Percentiles rank a stretch among this genome's conserved stretches.
These are phyloP conservation scores for Lodderomyces metapsilosis DNA, from an alignment of 1,139 yeast species.

Conservation along the genomic window DNA sequence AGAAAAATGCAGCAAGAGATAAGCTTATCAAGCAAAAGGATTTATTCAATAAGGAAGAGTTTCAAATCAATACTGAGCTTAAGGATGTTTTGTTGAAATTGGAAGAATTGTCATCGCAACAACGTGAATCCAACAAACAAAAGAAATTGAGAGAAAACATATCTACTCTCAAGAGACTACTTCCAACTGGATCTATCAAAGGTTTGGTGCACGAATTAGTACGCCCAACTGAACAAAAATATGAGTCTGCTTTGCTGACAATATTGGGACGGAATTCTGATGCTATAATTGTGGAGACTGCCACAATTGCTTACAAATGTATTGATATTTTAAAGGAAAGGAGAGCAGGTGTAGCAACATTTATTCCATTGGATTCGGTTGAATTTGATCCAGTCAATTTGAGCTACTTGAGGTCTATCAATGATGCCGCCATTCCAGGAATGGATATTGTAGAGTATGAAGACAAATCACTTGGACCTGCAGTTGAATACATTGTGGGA, in stretches of 20 bases:
- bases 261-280: slow-evolving; percentile 79
- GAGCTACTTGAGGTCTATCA: slow-evolving; percentile 57
- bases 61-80: slow-evolving; percentile 60
- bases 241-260: slow-evolving; percentile 75
- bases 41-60: slow-evolving; percentile 46
- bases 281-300: slow-evolving; percentile 77
- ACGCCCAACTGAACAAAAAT: slow-evolving; percentile 73
- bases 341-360: slow-evolving; percentile 80
- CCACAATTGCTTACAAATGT: slow-evolving; percentile 77
- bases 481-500: slow-evolving; percentile 79
- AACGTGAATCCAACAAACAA: slow-evolving; percentile 74
- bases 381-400: slow-evolving; percentile 52
- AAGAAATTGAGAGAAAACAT: slow-evolving; percentile 70
- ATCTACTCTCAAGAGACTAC: slow-evolving; percentile 59
- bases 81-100: slow-evolving; percentile 60
- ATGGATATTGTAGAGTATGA: slow-evolving; percentile 75
- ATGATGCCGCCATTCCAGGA: slow-evolving; percentile 58
- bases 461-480: slow-evolving; percentile 62
- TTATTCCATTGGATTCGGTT: slow-evolving; percentile 84
- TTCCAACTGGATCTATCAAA: slow-evolving; percentile 69
- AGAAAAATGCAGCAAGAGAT: slow-evolving; percentile 43
- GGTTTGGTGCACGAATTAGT: slow-evolving; percentile 82
- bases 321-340: slow-evolving; percentile 82
- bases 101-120: slow-evolving; percentile 72
- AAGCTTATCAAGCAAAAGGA: slow-evolving; percentile 47